Conservation (phyloP, 73 alveolate genomes). For the Tetrahymena malaccensis region DNA sequence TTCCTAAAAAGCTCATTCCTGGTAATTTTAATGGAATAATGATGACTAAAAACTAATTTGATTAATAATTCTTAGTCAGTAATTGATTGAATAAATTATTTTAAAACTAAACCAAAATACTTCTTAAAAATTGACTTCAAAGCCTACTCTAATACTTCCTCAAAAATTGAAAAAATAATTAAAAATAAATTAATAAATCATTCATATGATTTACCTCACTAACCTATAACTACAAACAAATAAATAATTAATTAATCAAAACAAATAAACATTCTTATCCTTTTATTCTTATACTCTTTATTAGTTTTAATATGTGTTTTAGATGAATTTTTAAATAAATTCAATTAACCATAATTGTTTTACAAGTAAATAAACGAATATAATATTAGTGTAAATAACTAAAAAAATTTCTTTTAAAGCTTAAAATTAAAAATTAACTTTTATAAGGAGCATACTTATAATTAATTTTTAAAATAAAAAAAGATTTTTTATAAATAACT, state of each 20-base stretch:
- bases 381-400: not conserved
- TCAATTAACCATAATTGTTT: not conserved
- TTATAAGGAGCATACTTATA: no score
- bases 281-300: not conserved
- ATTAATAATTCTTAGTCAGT: not conserved
- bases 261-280: not conserved
- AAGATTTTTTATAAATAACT: no score
- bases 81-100: not conserved
- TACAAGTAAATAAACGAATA: no score
- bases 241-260: no score
- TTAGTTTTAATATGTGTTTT: no score
- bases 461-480: no score
- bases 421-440: no score
- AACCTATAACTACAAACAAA: not conserved
- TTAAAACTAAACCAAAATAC: no score
- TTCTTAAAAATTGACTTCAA: not conserved
- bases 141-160: not conserved
- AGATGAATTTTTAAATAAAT: not conserved
- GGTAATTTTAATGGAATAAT: not conserved
- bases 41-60: not conserved
- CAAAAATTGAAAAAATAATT: no score
- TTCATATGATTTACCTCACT: not conserved
- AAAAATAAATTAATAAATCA: no score
- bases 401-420: no score
- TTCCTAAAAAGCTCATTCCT: not conserved